Evolutionary conservation across 352 stramenopile species (phyloP).

Genomic region (Phytophthora idaei): DNA sequence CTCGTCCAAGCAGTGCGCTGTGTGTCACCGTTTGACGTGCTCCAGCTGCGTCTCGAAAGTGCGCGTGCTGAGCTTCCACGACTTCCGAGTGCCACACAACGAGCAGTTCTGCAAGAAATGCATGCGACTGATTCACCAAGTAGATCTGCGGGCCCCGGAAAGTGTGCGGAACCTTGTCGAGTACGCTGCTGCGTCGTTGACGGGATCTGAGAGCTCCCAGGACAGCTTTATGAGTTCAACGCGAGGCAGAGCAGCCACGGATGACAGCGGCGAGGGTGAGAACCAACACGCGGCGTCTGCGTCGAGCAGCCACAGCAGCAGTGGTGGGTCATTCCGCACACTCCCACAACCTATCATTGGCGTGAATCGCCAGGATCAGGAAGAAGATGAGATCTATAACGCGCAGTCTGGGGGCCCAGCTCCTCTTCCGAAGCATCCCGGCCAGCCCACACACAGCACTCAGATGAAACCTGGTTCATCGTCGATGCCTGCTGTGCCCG

Average conservation of each 20-base stretch:
- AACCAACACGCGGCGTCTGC: constrained; percentile 18
- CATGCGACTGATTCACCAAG: constrained; percentile 61
- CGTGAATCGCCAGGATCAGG: constrained; percentile 6
- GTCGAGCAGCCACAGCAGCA: constrained; percentile 40
- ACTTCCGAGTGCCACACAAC: constrained; percentile 58
- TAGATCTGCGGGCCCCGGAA: constrained; percentile 62
- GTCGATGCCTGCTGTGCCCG: constrained; percentile 32
- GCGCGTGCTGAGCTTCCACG: constrained; percentile 61
- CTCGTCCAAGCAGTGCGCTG: constrained; percentile 63
- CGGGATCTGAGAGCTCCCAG: constrained; percentile 25
- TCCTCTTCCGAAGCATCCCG: constrained; percentile 24
- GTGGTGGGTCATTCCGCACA: constrained; percentile 23
- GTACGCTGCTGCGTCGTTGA: constrained; percentile 44
- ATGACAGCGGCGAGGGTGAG: constrained; percentile 39
- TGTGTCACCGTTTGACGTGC: constrained; percentile 70
- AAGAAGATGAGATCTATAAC: constrained; percentile 10
- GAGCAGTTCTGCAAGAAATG: constrained; percentile 78
- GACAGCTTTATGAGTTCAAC: constrained; percentile 25
- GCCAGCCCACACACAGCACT: constrained; percentile 19
- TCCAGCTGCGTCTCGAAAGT: constrained; percentile 66
- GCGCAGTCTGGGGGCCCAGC: constrained; percentile 13
- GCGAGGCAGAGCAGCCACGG: constrained; percentile 35
- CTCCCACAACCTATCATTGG: constrained; percentile 36
- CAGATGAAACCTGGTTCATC: constrained; percentile 26
- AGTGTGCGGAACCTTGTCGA: constrained; percentile 48